A percentile compares a stretch with the other conserved stretches of the same genome.
Evolutionary conservation across 441 rosid genomes (phyloP).

Genomic region (Syzygium malaccense): DNA sequence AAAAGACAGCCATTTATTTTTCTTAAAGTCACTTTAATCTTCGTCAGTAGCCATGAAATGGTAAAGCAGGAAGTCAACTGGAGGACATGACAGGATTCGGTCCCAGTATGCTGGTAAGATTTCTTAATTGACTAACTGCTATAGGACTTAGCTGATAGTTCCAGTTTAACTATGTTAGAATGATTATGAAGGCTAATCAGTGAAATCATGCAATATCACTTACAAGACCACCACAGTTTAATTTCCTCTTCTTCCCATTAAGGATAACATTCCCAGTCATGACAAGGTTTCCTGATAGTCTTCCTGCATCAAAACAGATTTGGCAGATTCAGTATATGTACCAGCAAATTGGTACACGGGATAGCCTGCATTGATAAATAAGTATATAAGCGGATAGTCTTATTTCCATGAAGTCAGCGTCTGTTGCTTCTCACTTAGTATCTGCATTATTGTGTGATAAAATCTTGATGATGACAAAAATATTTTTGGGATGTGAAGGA

Average conservation of each 20-base stretch:
- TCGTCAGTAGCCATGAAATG: not conserved
- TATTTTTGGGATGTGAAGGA: not conserved
- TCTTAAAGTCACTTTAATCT: not conserved
- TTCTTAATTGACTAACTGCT: not conserved
- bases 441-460: not conserved
- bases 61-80: not conserved
- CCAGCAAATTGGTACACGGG: not conserved
- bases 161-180: not conserved
- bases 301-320: conserved; percentile 38
- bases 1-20: not conserved
- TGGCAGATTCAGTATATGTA: not conserved
- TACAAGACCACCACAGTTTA: conserved; percentile 43
- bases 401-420: not conserved
- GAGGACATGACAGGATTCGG: not conserved
- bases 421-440: not conserved
- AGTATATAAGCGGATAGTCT: not conserved
- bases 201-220: conserved; percentile 17
- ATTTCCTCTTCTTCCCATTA: conserved; percentile 57
- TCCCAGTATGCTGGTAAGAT: not conserved
- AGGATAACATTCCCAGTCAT: conserved; percentile 71
- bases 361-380: not conserved
- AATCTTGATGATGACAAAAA: not conserved
- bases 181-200: not conserved
- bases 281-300: conserved; percentile 54
- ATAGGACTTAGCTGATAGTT: not conserved